Percentiles rank a stretch among this genome's conserved stretches.
Evolutionary conservation across 129 eudicot species (phyloP).

Genomic region (Tagetes erecta): DNA sequence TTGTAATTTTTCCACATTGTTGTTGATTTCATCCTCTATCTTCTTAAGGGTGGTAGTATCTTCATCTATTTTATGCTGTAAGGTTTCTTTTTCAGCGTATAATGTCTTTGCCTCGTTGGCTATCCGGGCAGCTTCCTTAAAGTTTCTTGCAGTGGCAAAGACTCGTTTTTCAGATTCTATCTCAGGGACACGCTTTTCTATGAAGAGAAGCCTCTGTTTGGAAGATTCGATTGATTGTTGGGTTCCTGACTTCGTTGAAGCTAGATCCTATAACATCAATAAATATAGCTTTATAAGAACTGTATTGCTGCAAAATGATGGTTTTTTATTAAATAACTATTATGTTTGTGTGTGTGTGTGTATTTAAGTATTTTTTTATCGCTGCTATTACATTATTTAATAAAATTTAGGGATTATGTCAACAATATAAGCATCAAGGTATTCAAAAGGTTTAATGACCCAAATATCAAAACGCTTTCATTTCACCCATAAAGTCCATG

Average conservation of each 20-base stretch:
- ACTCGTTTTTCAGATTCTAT: constrained; percentile 82
- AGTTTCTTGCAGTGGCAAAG: constrained; percentile 79
- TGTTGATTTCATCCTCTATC: constrained; percentile 49
- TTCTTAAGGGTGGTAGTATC: constrained; percentile 41
- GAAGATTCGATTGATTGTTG: constrained; percentile 60
- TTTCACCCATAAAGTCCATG: neutral
- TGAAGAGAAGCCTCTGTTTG: constrained; percentile 65
- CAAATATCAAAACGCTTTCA: neutral
- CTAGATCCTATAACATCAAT: constrained; percentile 51
- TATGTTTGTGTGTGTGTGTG: neutral
- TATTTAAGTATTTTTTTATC: neutral
- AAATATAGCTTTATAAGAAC: neutral
- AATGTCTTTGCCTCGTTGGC: constrained; percentile 68
- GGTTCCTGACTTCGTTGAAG: constrained; percentile 58
- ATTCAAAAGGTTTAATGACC: neutral
- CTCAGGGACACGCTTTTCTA: constrained; percentile 75
- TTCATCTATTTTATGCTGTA: constrained; percentile 48
- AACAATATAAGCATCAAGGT: neutral
- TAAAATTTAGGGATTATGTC: neutral
- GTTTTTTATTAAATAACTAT: neutral
- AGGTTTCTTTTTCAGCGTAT: constrained; percentile 49
- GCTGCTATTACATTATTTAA: neutral
- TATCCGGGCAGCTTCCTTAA: constrained; percentile 80
- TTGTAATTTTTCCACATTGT: constrained; percentile 42
- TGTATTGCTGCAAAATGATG: neutral